Conservation (phyloP, 331 rosid species). For the Erythrophleum ivorense region DNA sequence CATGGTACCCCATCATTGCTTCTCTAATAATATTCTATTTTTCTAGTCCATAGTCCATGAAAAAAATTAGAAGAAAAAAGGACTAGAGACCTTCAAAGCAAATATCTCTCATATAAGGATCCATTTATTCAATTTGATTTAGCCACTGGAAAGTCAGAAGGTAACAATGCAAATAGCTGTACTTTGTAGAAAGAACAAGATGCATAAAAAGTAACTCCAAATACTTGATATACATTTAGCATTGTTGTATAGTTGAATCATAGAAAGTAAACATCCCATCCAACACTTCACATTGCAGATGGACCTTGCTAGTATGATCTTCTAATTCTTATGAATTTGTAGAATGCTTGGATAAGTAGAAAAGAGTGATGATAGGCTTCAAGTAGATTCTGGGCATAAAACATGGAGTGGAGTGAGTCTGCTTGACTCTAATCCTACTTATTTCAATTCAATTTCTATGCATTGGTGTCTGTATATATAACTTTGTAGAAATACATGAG, state of each 20-base stretch:
- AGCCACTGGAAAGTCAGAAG: background rate
- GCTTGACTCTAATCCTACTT: no score
- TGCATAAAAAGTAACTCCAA: background rate
- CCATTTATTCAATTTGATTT: background rate
- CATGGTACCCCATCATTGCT: no score
- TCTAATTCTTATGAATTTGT: slow-evolving; percentile 58
- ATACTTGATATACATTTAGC: slow-evolving; percentile 65
- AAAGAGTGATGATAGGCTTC: no score
- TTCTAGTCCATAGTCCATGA: no score
- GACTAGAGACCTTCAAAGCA: no score
- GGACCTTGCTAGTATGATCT: slow-evolving; percentile 62
- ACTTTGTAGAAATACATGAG: background rate
- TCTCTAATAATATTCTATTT: no score
- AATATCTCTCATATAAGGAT: no score
- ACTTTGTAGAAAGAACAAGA: background rate
- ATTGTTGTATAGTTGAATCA: slow-evolving; percentile 51
- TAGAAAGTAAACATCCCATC: slow-evolving; percentile 69
- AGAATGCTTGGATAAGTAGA: no score
- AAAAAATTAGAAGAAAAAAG: background rate
- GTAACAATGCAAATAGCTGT: background rate
- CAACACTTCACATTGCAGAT: slow-evolving; percentile 60
- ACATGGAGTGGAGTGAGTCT: no score
- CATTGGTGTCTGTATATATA: no score
- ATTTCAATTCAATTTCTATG: no score
- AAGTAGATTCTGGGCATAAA: no score